Base-by-base conservation (phyloP, 2,329 filamentous ascomycete genomes). In the Neofusicoccum sp. region DNA sequence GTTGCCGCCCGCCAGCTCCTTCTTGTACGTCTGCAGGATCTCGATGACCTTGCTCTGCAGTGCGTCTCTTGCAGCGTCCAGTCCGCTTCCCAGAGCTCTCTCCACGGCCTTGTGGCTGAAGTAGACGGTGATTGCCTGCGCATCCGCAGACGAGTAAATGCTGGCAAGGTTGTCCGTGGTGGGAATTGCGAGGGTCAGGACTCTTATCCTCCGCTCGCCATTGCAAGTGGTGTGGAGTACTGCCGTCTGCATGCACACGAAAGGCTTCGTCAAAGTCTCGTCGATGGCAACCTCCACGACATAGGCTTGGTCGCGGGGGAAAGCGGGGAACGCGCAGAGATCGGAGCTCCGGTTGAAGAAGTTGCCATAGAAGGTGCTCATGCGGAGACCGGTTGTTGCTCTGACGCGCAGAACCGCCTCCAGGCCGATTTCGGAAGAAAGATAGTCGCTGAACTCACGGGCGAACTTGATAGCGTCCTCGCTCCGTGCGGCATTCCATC, bases 281-380 rank as follows among this genome's bases (percentile, higher is more conserved):
- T 99, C 95, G 66, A 99, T 98, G 12, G 95, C 93, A 60, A 99
- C 96, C 76, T 99, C 95, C 20, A 99, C 93, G 44, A 98, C 95
- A 72, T 98, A 98, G 65, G 90, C 92, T 75, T 99, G 95, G 70
- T 99, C 95, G 72, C 95, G 89, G 33, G 95, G 95, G 81, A 99
- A 98, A 0, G 95, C 93, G 1, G 95, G 95, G 83, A 99, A 99
- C 11, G 95, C 95, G 74, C 95, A 98, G 33, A 99, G 86, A 78
- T 99, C 95, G 14, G 93, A 97, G 73, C 91, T 96, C 68, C 95
- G 86, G 80, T 98, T 99, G 83, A 99, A 99, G 78, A 99, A 99
- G 80, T 99, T 99, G 67, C 95, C 95, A 76, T 98, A 99, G 78
- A 99, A 99, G 1, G 93, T 93, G 79, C 88, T 96, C 90, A 98